These are phyloP conservation scores for Cladobotryum mycophilum DNA, from an alignment of 2,329 filamentous ascomycete species.

Conservation along the genomic window DNA sequence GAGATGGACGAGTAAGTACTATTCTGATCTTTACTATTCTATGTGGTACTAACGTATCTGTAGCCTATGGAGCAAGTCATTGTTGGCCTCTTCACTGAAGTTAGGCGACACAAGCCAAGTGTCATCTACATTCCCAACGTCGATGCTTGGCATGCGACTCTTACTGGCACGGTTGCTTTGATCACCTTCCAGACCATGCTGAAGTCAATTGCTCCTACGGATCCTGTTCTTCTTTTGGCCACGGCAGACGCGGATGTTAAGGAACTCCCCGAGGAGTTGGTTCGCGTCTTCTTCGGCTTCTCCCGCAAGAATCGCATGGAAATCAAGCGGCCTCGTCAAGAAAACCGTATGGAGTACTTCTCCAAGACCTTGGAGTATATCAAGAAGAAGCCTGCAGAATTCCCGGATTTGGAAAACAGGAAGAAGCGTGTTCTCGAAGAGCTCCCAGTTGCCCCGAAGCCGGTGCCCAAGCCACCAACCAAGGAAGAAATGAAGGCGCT, in stretches of 20 bases:
- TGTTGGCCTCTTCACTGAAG: constrained; percentile 84
- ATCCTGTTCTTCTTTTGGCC: constrained; percentile 83
- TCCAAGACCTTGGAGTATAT: constrained; percentile 67
- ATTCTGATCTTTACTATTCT: background rate
- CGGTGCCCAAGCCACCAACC: constrained; percentile 59
- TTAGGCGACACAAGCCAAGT: constrained; percentile 89
- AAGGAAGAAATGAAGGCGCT: constrained; percentile 77
- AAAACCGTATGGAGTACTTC: constrained; percentile 75
- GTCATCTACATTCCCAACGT: constrained; percentile 92
- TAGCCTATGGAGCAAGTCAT: constrained; percentile 78
- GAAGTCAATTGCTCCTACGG: constrained; percentile 76
- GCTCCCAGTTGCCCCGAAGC: constrained; percentile 67
- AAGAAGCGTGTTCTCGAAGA: constrained; percentile 79
- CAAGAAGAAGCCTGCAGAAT: constrained; percentile 72
- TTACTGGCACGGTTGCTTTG: constrained; percentile 60
- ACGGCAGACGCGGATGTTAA: constrained; percentile 66
- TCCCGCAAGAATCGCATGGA: constrained; percentile 71
- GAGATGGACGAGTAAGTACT: constrained; percentile 65
- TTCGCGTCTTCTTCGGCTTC: constrained; percentile 78
- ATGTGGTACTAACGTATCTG: constrained; percentile 16
- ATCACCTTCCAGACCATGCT: constrained; percentile 80
- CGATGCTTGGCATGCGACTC: constrained; percentile 72
- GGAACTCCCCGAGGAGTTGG: constrained; percentile 55
- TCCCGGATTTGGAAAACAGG: constrained; percentile 78
- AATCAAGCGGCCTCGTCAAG: constrained; percentile 56